Evolutionary conservation across 768 basidiomycete species (phyloP).

Genomic region (Ramaria rubella): DNA sequence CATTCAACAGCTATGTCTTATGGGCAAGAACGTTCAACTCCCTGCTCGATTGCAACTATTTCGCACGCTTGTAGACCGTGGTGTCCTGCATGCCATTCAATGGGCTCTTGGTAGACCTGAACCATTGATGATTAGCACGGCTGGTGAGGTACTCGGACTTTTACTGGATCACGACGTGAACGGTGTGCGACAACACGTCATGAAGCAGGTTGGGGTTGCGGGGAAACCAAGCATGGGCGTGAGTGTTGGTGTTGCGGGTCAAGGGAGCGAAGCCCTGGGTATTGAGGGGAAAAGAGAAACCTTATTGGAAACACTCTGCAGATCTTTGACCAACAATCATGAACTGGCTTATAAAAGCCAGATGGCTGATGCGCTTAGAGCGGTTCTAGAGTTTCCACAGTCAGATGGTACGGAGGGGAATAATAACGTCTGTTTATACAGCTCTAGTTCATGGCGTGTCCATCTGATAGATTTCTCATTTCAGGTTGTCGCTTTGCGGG

Average conservation of each 20-base stretch:
- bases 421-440: constrained; percentile 9
- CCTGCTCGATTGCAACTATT: constrained; percentile 81
- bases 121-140: constrained; percentile 65
- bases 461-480: constrained; percentile 1
- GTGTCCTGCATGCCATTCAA: constrained; percentile 84
- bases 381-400: constrained; percentile 72
- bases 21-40: constrained; percentile 96
- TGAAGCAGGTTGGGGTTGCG: constrained; percentile 55
- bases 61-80: constrained; percentile 79
- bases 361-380: constrained; percentile 79
- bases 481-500: constrained; percentile 31
- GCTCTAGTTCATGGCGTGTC: not conserved
- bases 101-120: constrained; percentile 80
- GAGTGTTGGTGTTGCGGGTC: constrained; percentile 62
- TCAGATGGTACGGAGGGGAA: constrained; percentile 20
- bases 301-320: constrained; percentile 66
- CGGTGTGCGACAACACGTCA: constrained; percentile 76
- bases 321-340: constrained; percentile 67
- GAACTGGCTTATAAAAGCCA: constrained; percentile 88
- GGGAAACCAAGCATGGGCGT: constrained; percentile 15
- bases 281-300: constrained; percentile 51
- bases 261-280: constrained; percentile 47
- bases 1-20: constrained; percentile 85
- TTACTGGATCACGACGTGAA: constrained; percentile 87
- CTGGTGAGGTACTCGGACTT: constrained; percentile 77